Conservation (phyloP, 2,329 filamentous ascomycete species). For the Laburnicola sp. region DNA sequence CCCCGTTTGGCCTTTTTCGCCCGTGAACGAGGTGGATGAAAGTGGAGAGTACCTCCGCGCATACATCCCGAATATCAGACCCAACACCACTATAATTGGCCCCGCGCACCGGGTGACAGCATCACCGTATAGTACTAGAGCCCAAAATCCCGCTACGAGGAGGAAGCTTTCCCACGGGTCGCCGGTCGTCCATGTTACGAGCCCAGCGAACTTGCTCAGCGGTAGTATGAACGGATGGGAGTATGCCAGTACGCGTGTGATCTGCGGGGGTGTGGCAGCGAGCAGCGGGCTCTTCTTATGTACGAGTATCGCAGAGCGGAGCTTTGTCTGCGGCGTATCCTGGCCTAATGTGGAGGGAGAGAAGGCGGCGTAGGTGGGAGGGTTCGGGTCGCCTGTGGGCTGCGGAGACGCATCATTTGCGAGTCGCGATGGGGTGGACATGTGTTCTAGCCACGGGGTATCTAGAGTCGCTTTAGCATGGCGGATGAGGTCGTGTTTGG, state of each 20-base stretch:
- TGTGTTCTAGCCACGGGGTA: constrained; percentile 48
- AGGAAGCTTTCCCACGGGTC: constrained; percentile 98
- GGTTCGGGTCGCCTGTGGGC: constrained; percentile 50
- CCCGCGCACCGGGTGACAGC: constrained; percentile 78
- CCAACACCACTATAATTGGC: constrained; percentile 77
- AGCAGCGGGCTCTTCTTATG: constrained; percentile 95
- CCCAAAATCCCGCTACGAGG: constrained; percentile 84
- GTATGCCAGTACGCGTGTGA: constrained; percentile 91
- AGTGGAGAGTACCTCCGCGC: constrained; percentile 84
- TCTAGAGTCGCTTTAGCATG: constrained; percentile 41
- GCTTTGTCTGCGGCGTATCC: constrained; percentile 68
- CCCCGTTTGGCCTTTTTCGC: constrained; percentile 60
- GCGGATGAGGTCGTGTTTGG: constrained; percentile 17
- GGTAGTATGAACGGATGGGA: constrained; percentile 93
- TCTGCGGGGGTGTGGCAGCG: constrained; percentile 88
- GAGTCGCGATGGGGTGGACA: constrained; percentile 45
- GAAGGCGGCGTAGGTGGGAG: constrained; percentile 85
- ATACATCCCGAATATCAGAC: constrained; percentile 90
- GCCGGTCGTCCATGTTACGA: constrained; percentile 90
- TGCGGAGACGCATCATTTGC: constrained; percentile 44
- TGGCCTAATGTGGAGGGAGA: constrained; percentile 78
- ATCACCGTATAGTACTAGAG: constrained; percentile 81
- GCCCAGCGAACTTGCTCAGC: constrained; percentile 79
- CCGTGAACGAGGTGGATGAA: constrained; percentile 79
- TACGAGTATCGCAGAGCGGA: constrained; percentile 88